Conservation (phyloP, 192 early-diverging fungal genomes). For the Mortierella antarctica region DNA sequence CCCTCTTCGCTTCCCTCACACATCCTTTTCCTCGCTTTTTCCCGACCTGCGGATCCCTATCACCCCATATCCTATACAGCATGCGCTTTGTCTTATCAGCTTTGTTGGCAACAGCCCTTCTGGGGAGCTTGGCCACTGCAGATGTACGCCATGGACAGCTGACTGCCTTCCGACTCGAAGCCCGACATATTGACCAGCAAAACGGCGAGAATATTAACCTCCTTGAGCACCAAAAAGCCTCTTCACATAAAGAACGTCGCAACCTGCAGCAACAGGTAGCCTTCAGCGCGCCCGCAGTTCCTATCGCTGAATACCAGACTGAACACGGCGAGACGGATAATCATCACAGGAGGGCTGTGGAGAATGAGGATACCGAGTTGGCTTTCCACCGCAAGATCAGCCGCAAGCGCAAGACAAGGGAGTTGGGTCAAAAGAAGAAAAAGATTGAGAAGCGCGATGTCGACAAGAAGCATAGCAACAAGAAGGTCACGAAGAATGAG, state of each 20-base stretch:
- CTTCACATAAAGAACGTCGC: conserved; percentile 22
- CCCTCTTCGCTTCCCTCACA: not conserved
- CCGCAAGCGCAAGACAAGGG: conserved; percentile 17
- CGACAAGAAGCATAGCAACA: not conserved
- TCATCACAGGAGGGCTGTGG: not conserved
- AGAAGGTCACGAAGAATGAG: conserved; percentile 4
- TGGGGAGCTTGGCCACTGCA: conserved; percentile 14
- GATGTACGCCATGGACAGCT: conserved; percentile 25
- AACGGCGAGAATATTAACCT: not conserved
- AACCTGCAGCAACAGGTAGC: not conserved
- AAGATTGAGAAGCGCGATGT: conserved; percentile 1
- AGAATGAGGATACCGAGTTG: conserved; percentile 14
- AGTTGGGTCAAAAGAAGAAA: conserved; percentile 15
- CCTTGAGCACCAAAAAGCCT: conserved; percentile 14
- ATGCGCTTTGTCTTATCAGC: conserved; percentile 43
- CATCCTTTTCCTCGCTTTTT: not conserved
- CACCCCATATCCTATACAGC: not conserved
- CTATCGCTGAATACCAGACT: not conserved
- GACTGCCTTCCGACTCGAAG: conserved; percentile 28
- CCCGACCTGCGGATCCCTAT: not conserved
- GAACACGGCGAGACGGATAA: conserved; percentile 17
- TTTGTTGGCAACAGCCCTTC: conserved; percentile 25
- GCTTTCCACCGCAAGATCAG: conserved; percentile 39
- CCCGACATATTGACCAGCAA: conserved; percentile 12
- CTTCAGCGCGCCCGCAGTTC: conserved; percentile 4